A percentile compares a stretch with the other conserved stretches of the same genome.
Evolutionary conservation across 1,284 basidiomycete genomes (phyloP).

Genomic region (Ceratorhiza oryzae-sativae): DNA sequence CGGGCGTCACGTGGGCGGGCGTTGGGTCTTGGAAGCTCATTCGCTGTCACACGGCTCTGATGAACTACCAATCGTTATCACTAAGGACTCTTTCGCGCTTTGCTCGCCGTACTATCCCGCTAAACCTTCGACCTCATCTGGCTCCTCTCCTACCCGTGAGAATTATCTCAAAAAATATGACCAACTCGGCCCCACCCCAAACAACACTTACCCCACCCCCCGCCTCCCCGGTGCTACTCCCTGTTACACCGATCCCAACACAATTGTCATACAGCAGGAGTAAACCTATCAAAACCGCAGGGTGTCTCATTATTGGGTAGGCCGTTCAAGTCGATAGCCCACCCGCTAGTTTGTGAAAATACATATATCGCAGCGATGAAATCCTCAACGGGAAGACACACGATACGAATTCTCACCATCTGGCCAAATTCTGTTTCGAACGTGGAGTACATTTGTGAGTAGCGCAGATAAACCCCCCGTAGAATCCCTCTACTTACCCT

Average conservation of each 20-base stretch:
- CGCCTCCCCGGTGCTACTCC: slow-evolving; percentile 1
- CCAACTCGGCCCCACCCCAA: slow-evolving; percentile 12
- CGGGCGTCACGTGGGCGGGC: slow-evolving; percentile 1
- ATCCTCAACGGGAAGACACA: slow-evolving; percentile 87
- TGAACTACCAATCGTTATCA: slow-evolving; percentile 16
- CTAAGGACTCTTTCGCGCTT: slow-evolving; percentile 14
- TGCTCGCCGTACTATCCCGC: background rate
- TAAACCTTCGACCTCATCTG: background rate
- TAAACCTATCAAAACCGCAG: slow-evolving; percentile 72
- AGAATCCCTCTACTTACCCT: background rate
- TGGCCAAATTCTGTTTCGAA: slow-evolving; percentile 79
- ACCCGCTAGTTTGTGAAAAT: background rate
- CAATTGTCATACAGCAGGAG: slow-evolving; percentile 65
- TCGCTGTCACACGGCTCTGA: slow-evolving; percentile 5
- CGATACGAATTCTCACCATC: slow-evolving; percentile 75
- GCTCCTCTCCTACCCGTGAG: slow-evolving; percentile 5
- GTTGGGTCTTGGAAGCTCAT: slow-evolving; percentile 7
- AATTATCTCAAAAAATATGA: slow-evolving; percentile 4
- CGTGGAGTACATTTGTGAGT: slow-evolving; percentile 84
- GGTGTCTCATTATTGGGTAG: slow-evolving; percentile 76
- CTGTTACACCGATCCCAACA: slow-evolving; percentile 15
- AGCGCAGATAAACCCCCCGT: slow-evolving; percentile 5
- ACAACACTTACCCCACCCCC: slow-evolving; percentile 26
- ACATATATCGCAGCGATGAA: slow-evolving; percentile 66
- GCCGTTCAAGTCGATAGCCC: slow-evolving; percentile 44